Evolutionary conservation across 768 basidiomycete genomes (phyloP).

Genomic region (Rhizopogon vulgaris): DNA sequence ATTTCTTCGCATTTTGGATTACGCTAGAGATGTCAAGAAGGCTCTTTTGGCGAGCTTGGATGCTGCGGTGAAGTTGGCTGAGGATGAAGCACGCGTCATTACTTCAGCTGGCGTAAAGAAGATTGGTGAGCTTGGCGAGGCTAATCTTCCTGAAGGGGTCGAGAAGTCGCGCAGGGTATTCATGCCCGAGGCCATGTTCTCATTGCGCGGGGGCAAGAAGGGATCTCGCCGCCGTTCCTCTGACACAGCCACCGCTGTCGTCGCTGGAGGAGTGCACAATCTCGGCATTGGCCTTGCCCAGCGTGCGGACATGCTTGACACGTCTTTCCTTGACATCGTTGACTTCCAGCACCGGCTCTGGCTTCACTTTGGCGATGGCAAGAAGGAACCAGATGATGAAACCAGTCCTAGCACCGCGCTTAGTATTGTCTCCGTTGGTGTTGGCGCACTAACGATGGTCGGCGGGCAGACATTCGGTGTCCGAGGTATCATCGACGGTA

Average conservation of each 20-base stretch:
- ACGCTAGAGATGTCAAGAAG: constrained; percentile 71
- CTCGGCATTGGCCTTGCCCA: constrained; percentile 79
- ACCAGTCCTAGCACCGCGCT: constrained; percentile 56
- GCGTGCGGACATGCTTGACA: constrained; percentile 72
- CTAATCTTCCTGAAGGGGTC: constrained; percentile 73
- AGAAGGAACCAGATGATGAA: constrained; percentile 22
- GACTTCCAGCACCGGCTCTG: constrained; percentile 80
- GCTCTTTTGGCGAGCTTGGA: constrained; percentile 80
- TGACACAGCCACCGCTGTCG: constrained; percentile 43
- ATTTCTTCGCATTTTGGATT: constrained; percentile 77
- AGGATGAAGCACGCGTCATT: constrained; percentile 72
- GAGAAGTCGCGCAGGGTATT: constrained; percentile 81
- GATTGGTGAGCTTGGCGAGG: constrained; percentile 65
- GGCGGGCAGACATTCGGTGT: constrained; percentile 78
- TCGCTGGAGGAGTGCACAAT: constrained; percentile 73
- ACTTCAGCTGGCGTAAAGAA: constrained; percentile 61
- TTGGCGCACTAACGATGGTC: constrained; percentile 87
- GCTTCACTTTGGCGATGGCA: constrained; percentile 56
- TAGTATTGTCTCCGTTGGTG: constrained; percentile 65
- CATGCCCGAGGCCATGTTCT: constrained; percentile 98
- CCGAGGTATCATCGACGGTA: constrained; percentile 70
- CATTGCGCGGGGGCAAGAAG: constrained; percentile 40
- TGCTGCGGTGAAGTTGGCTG: constrained; percentile 68
- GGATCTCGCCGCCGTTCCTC: constrained; percentile 30
- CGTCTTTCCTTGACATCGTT: constrained; percentile 77